Evolutionary conservation across 2,329 filamentous ascomycete species (phyloP).

Genomic region (Neofusicoccum parvum): DNA sequence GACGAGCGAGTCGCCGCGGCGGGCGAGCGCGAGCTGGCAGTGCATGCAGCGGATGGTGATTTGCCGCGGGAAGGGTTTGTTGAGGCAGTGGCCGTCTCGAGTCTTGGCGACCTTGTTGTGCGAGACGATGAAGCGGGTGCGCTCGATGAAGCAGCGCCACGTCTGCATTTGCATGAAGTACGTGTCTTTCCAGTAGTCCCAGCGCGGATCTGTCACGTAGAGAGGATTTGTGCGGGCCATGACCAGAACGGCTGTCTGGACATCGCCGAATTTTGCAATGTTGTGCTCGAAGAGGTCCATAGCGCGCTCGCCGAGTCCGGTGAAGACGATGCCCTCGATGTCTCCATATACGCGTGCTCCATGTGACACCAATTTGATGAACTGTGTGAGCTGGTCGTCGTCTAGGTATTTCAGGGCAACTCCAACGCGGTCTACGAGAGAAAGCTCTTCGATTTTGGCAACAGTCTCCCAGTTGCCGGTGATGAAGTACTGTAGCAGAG

Average conservation of each 20-base stretch:
- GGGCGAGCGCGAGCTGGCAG: slow-evolving; percentile 62
- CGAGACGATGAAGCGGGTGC: slow-evolving; percentile 77
- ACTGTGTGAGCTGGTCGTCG: slow-evolving; percentile 49
- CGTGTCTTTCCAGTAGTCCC: slow-evolving; percentile 75
- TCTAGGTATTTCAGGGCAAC: slow-evolving; percentile 74
- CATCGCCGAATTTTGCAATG: slow-evolving; percentile 73
- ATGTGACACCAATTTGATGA: slow-evolving; percentile 56
- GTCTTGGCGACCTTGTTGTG: slow-evolving; percentile 69
- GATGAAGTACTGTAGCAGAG: slow-evolving; percentile 75
- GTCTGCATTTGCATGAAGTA: slow-evolving; percentile 71
- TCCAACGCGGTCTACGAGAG: slow-evolving; percentile 72
- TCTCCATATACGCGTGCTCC: slow-evolving; percentile 67
- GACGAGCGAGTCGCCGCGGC: slow-evolving; percentile 19
- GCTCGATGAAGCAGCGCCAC: slow-evolving; percentile 71
- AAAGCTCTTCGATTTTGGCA: slow-evolving; percentile 71
- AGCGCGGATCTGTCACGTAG: slow-evolving; percentile 77
- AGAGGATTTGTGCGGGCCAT: slow-evolving; percentile 73
- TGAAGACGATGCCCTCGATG: slow-evolving; percentile 75
- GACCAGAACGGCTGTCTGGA: slow-evolving; percentile 77
- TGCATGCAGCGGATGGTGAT: slow-evolving; percentile 76
- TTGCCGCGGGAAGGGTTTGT: slow-evolving; percentile 65
- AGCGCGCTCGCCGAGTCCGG: slow-evolving; percentile 71
- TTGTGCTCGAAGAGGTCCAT: slow-evolving; percentile 78
- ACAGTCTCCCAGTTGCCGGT: slow-evolving; percentile 76
- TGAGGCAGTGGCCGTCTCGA: slow-evolving; percentile 63